Base-by-base conservation (phyloP, 148 eudicot species). In the Dysphania ambrosioides region DNA sequence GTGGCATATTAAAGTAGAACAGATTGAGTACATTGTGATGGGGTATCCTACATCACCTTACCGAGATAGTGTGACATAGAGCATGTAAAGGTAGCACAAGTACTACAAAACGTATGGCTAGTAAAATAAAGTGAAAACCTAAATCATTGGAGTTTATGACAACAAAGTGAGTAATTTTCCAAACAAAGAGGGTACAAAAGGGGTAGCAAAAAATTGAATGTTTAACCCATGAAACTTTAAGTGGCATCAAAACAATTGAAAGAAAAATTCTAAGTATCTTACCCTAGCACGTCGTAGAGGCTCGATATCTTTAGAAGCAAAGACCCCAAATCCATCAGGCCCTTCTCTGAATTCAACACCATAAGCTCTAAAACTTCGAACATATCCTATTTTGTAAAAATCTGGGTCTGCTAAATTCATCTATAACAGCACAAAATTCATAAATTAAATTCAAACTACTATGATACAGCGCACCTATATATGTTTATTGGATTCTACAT, bases 261-360 rank as follows among this genome's bases (percentile, higher is more conserved):
- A 30, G 49, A 70, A 27, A 49, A 49, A 29, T 40, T 13, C 1
- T 9, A 19, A 32, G 26, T 31, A 24, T 62, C 79, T 71, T 65
- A 95, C 99, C 85, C 93, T 86, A 35, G 99, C 89, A 27, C 99
- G 97, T 21, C 96, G 96, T 77, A 84, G 93, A 71, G 97, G 91
- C 81, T 88, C 92, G 27, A 95, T 82, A 79, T 92, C 96, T 81
- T 90, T 95, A 49, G 99, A 86, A 38, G 99, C 99, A 87, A 79
- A 95, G 26, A 95, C 93, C 68, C 99, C 99, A 82, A 85, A 86
- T 13, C 99, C 99, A 82, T 88, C 86, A 65, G 99, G 99, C 15
- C 99, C 97, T 84, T 92, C 99, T 87, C 85, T 89, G 74, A 95
- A 95, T 65, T 92, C 97, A 74, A 95, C 84, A 57, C 99, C 99